Conservation (phyloP, 202 grass and related monocot species). For the Zizania palustris region DNA sequence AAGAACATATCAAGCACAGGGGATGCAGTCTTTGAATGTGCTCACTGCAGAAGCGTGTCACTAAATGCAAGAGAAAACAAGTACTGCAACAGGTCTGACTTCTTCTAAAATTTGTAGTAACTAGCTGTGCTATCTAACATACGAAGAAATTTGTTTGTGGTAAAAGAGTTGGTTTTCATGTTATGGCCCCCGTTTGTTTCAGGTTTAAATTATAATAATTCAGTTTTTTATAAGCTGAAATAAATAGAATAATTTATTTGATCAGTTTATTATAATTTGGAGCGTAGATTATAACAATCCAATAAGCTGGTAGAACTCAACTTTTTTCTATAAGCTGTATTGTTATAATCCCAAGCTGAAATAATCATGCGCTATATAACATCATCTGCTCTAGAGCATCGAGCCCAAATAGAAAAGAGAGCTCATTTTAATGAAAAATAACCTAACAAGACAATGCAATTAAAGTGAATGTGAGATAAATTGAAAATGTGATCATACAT, state of each 20-base stretch:
- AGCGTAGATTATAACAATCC: no score
- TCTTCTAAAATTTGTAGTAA: no score
- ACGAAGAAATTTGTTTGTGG: background rate
- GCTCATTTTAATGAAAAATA: background rate
- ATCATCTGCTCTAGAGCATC: background rate
- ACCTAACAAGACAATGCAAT: background rate
- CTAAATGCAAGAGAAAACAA: background rate
- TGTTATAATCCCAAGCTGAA: no score
- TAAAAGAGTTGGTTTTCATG: background rate
- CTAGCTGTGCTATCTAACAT: background rate
- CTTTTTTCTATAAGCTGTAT: no score
- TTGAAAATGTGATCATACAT: no score
- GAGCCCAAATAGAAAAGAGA: background rate
- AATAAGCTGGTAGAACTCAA: no score
- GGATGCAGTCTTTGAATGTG: slow-evolving; percentile 6
- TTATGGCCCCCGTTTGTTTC: no score
- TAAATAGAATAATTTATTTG: no score
- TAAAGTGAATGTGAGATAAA: background rate
- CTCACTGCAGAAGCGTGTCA: background rate
- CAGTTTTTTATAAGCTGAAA: no score
- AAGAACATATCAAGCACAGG: background rate
- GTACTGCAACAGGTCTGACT: background rate
- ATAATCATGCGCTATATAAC: background rate
- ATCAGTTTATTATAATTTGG: no score
- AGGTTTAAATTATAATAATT: no score